Evolutionary conservation across 371 early-diverging fungal genomes (phyloP), one percentile per base, ranked within the genome.

Genomic region (Mucor piriformis): DNA sequence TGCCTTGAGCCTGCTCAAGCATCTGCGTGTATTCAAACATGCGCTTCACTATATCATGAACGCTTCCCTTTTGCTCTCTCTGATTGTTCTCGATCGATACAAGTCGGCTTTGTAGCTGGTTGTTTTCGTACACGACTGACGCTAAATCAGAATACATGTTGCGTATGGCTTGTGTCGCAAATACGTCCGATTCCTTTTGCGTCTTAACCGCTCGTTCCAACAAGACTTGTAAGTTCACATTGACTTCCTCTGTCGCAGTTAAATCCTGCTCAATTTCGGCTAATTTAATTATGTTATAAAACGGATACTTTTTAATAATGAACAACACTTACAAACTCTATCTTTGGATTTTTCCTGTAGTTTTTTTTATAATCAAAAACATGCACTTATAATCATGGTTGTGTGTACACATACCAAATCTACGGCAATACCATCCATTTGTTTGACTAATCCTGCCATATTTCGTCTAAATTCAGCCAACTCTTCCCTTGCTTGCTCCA

Each of bases 181-280:
- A 77, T 7, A 78, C 76, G 23, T 82, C 80, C 3, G 78, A 72
- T 58, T 82, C 76, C 52, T 81, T 85, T 64, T 85, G 86, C 16
- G 72, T 75, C 33, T 72, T 73, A 2, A 85, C 63, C 5, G 86
- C 80, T 48, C 68, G 79, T 44, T 85, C 83, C 13, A 85, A 60
- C 18, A 81, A 74, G 3, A 78, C 61, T 51, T 84, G 84, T 15
- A 85, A 67, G 48, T 84, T 83, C 32, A 84, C 83, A 67, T 85
- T 85, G 27, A 77, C 66, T 56, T 84, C 86, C 63, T 83, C 78
- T 15, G 86, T 81, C 48, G 74, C 66, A 12, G 76, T 74, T 42
- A 85, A 59, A 50, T 79, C 79, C 48, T 85, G 81, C 51, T 84
- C 86, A 6, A 84, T 84, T 35, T 84, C 83, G 29, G 54, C 80